Evolutionary conservation across 148 eudicot species (phyloP).

Genomic region (Oxyria digyna): DNA sequence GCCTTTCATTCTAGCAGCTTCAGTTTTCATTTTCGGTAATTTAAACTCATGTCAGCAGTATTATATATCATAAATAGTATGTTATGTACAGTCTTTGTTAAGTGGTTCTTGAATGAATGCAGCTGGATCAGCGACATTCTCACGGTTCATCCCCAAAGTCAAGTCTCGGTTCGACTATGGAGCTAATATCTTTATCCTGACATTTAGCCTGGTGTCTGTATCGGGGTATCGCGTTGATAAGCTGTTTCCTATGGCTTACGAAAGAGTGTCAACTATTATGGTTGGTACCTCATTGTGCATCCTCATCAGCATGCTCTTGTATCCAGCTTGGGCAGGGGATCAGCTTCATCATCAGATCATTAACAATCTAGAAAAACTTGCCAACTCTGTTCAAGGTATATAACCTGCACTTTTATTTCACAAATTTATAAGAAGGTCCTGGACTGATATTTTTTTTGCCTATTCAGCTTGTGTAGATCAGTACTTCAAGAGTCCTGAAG

Average conservation of each 20-base stretch:
- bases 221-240: conserved; percentile 80
- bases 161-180: conserved; percentile 84
- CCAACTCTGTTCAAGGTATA: conserved; percentile 63
- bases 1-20: conserved; percentile 50
- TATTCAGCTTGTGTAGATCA: conserved; percentile 46
- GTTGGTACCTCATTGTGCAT: conserved; percentile 74
- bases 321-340: conserved; percentile 80
- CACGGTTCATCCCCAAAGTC: conserved; percentile 69
- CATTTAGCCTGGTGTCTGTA: conserved; percentile 72
- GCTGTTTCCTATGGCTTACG: conserved; percentile 51
- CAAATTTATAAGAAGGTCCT: neutral
- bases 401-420: neutral
- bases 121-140: conserved; percentile 70
- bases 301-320: conserved; percentile 45
- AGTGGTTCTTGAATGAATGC: too few species aligned
- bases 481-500: conserved; percentile 36
- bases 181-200: conserved; percentile 81
- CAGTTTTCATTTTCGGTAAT: conserved; percentile 53
- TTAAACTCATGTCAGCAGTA: too few species aligned
- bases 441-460: neutral
- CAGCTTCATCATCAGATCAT: conserved; percentile 52
- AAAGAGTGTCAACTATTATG: conserved; percentile 50
- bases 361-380: conserved; percentile 57
- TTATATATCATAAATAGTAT: too few species aligned
- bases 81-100: too few species aligned